Conservation (phyloP, 345 rosid genomes). For the Salix dunnii region DNA sequence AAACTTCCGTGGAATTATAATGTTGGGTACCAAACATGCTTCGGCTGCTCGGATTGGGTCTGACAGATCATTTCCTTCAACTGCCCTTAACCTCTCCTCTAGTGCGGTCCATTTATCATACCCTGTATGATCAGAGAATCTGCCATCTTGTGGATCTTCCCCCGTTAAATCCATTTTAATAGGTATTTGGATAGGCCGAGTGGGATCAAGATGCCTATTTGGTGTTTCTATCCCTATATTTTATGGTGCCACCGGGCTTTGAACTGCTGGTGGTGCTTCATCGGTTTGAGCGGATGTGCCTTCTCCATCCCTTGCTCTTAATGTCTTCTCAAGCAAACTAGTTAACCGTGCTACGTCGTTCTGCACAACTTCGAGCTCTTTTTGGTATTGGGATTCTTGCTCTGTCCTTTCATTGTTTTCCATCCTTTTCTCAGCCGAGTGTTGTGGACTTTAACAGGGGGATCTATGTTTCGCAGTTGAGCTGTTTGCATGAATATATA, state of each 20-base stretch:
- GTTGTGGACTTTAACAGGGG: no score
- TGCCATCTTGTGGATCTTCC: background rate
- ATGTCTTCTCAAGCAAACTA: no score
- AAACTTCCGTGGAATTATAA: background rate
- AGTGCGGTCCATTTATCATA: background rate
- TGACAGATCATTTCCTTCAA: background rate
- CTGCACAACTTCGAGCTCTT: fast-evolving
- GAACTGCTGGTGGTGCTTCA: no score
- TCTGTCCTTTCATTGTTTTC: no score
- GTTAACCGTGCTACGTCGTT: no score
- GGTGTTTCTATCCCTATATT: fast-evolving
- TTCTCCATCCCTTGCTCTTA: background rate
- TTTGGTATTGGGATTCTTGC: no score
- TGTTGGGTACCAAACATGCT: background rate
- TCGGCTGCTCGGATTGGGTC: background rate
- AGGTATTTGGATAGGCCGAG: background rate
- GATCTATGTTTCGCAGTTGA: no score
- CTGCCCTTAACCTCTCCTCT: background rate
- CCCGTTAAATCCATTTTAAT: background rate
- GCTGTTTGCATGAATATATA: no score
- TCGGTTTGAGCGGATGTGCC: background rate
- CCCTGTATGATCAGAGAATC: fast-evolving
- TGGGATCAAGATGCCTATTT: background rate
- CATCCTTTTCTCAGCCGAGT: no score
- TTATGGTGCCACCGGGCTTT: background rate